Evolutionary conservation across 2,329 filamentous ascomycete genomes (phyloP).

Genomic region (Parafenestella ontariensis): DNA sequence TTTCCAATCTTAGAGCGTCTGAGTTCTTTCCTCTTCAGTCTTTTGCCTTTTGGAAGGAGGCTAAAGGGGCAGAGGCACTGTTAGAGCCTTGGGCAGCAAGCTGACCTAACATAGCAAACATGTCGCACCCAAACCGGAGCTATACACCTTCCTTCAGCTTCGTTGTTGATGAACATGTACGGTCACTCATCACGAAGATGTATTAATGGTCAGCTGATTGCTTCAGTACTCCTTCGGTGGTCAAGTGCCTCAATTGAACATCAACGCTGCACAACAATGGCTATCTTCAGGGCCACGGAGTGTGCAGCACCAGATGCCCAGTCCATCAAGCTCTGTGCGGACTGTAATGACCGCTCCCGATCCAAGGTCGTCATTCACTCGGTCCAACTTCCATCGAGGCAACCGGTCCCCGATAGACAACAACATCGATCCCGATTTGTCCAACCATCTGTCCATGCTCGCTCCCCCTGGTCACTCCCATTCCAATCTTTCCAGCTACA

Average conservation of each 20-base stretch:
- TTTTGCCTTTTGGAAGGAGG: neutral
- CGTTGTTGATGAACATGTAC: constrained; percentile 17
- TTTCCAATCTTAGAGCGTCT: neutral
- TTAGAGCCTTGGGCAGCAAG: constrained; percentile 20
- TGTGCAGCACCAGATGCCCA: constrained; percentile 23
- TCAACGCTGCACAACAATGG: constrained; percentile 30
- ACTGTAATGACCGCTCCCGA: constrained; percentile 17
- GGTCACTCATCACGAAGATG: neutral
- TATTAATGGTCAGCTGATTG: neutral
- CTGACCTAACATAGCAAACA: constrained; percentile 36
- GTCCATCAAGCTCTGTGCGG: constrained; percentile 22
- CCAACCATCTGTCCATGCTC: constrained; percentile 20
- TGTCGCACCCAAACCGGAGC: constrained; percentile 33
- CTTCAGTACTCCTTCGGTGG: constrained; percentile 15
- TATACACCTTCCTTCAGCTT: constrained; percentile 22
- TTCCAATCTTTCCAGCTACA: constrained; percentile 1
- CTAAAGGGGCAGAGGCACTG: neutral
- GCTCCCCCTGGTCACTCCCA: constrained; percentile 12
- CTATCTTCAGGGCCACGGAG: constrained; percentile 12
- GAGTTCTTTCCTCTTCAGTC: neutral
- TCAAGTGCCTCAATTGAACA: constrained; percentile 13
- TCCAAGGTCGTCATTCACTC: constrained; percentile 4
- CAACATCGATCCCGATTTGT: constrained; percentile 13
- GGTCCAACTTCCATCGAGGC: constrained; percentile 10
- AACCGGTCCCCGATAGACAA: constrained; percentile 5